Base-by-base conservation (phyloP, 2,329 filamentous ascomycete genomes). In the Colletotrichum sansevieriae region DNA sequence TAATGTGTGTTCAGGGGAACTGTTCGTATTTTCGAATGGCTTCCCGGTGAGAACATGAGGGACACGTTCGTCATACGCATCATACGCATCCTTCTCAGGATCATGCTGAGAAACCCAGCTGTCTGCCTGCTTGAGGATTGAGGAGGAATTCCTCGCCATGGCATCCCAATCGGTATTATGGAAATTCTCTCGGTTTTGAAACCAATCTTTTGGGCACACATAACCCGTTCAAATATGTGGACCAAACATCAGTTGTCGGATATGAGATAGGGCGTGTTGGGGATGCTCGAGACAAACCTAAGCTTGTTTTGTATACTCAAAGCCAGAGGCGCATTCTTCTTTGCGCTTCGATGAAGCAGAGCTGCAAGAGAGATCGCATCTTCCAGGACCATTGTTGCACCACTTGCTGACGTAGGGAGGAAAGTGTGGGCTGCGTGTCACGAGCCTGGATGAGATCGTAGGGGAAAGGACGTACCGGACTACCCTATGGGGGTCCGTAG, bases 301-400 rank as follows among this genome's bases (percentile, higher is more conserved):
- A 56, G 61, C 25, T 57, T 56, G 51, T 57, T 63, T 11, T 63
- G 61, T 4, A 63, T 25, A 10, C 51, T 20, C 8, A 47, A 22
- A 1, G 29, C 41, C 4, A 63, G 33, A 4, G 51, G 39, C 22
- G 41, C 29, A 11, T 46, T 11, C 9, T n/a, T 3, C 13, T 1
- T 49, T n/a, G 44, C 57, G 13, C 33, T 60, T 2, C 12, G 25
- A n/a, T 60, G 44, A 35, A 59, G 57, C 57, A 51, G 78, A 3
- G 77, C 71, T 2, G 79, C 79, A 2, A 82, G 70, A 5, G 77
- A 80, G 33, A 79, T 72, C 15, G 79, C 79, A 65, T 83, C 81
- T 59, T 83, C 81, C 41, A 83, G 80, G 1, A 80, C 80, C 72
- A 81, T 80, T 2, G 78, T 82, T 8, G 80, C 81, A 2, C 80